Evolutionary conservation across 805 yeast genomes (phyloP), one percentile per base, ranked within the genome.

Genomic region (Myxozyma neglecta): DNA sequence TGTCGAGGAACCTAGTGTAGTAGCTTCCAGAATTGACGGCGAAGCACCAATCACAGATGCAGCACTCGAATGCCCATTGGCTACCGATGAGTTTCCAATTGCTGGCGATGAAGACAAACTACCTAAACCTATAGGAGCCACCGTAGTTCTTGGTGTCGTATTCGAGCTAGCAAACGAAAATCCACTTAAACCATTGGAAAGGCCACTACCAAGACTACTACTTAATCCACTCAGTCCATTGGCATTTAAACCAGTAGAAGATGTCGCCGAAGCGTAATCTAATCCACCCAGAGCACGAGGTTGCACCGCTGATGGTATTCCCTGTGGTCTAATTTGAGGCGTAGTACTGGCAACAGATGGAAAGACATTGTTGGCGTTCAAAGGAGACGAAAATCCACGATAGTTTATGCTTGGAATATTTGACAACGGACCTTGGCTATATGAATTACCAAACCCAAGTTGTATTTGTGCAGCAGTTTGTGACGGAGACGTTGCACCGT

Each of bases 371-470:
- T 48, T 54, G 9, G 56, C 55, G 18, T 39, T 53, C 54, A 59
- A 34, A 3, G 62, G 62, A 29, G 62, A 59, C 13, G 59, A 36
- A 48, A 59, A 59, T 2, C 59, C 59, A 6, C 62, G 44, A 39
- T 59, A 58, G 29, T 37, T 43, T 29, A 53, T 51, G 8, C 55
- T 46, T 5, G 55, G 24, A 11, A 51, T 24, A 11, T n/a, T 51
- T 36, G 8, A 35, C 55, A 24, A n/a, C 20, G 24, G 20, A 29
- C 14, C 42, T 51, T 42, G 46, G 9, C 55, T 46, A 14, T 51
- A 51, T 32, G 55, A 20, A 40, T 8, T 40, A 20, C 55, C 44
- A 40, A 51, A 51, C 6, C 47, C 46, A 11, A 51, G 36, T 29
- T 51, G 55, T 14, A 43, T 32, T 24, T 51, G 55, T 6, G 46